phyloP scores from a whole-genome alignment of 306 rosid species.

The Trifolium pratense region DNA sequence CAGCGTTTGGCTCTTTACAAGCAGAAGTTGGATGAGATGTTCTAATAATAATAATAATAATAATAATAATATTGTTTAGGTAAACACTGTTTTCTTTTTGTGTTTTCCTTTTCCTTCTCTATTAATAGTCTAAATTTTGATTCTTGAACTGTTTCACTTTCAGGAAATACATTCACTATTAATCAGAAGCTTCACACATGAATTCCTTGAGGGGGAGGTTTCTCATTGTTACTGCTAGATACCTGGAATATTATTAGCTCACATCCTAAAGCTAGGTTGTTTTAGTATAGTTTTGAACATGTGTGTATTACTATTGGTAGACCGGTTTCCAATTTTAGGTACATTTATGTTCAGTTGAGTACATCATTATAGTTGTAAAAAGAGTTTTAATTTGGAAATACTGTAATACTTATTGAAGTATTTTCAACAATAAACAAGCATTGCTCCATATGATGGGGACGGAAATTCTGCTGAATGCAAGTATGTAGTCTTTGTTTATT shows the following conservation, averaged over 20 bases:
- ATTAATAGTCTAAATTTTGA: conserved; percentile 3
- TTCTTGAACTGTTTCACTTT: conserved; percentile 32
- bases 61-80: conserved; percentile 34
- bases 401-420: background rate
- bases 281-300: conserved; percentile 36
- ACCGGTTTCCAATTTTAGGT: conserved; percentile 17
- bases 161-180: conserved; percentile 39
- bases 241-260: conserved; percentile 21
- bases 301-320: conserved; percentile 32
- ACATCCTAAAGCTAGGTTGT: conserved; percentile 37
- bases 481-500: background rate
- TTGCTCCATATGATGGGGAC: conserved; percentile 10
- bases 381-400: background rate
- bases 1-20: conserved; percentile 60
- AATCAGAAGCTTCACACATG: conserved; percentile 34
- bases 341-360: too few relatives aligned
- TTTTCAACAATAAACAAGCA: conserved; percentile 23
- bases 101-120: conserved; percentile 24
- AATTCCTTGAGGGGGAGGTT: conserved; percentile 10
- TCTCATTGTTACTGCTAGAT: conserved; percentile 17
- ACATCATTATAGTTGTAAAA: too few relatives aligned
- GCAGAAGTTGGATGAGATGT: conserved; percentile 55
- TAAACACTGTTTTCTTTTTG: conserved; percentile 23
- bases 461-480: conserved; percentile 11
- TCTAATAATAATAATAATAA: conserved; percentile 37